Evolutionary conservation across 73 alveolate genomes (phyloP), one percentile per base, ranked within the genome.

Genomic region (Paramecium octaurelia): DNA sequence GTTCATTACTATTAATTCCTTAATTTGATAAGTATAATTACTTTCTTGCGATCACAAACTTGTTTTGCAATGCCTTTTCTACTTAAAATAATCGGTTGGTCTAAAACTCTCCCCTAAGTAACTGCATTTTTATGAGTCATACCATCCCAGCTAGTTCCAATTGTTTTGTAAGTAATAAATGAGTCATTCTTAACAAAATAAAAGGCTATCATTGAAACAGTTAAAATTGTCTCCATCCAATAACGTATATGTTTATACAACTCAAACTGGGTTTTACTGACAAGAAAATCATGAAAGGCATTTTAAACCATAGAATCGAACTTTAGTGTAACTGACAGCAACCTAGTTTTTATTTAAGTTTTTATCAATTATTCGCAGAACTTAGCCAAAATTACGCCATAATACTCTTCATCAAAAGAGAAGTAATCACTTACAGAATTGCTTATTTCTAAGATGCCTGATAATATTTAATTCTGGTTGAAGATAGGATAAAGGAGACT

Each of bases 401-500:
- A 80, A 80, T 80, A 80, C 24, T 80, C 91, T 80, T 80, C 91
- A 80, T 80, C 91, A 34, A 80, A 80, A 20, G 91, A 80, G 18
- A 80, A 80, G 12, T 42, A 80, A 80, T 80, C 91, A 24, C 43
- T 31, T 43, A 80, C 91, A 16, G 91, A 44, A 80, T 44, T 80
- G 14, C 91, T 80, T 46, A 80, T 80, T 80, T 80, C 91, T 46
- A 80, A 80, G n/a, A 80, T 42, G 10, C 76, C 91, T 23, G 38
- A 42, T 27, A 80, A 43, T 38, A 16, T 20, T 21, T 40, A 7
- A 80, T 80, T 80, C 24, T 40, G 29, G 29, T 80, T 80, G 16
- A 80, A 80, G 18, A 80, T 20, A 18, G 91, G 77, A 80, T 80
- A 80, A 10, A 40, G 44, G 5, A 80, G 8, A 80, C 91, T 20